Evolutionary conservation across 1,284 basidiomycete species (phyloP).

Genomic region (Cerioporus squamosus): DNA sequence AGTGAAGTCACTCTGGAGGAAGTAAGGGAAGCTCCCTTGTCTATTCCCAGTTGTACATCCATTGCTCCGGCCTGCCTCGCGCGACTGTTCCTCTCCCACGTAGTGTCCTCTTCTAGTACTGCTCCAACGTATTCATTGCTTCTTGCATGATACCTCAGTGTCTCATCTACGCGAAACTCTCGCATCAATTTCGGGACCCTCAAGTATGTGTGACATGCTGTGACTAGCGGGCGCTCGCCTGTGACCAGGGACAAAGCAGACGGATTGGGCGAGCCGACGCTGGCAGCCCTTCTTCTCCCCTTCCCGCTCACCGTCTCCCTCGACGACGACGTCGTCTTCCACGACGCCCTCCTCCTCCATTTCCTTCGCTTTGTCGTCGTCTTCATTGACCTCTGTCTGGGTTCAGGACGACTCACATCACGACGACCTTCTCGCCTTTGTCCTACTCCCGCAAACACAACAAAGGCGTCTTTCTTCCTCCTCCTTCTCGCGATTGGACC

Average conservation of each 20-base stretch:
- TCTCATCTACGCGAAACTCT: too few relatives aligned
- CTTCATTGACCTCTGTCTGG: neutral
- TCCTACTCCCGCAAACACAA: slow-evolving; percentile 6
- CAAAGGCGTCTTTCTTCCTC: slow-evolving; percentile 19
- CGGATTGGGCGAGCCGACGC: slow-evolving; percentile 27
- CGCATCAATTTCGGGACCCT: neutral
- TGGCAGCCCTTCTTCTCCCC: slow-evolving; percentile 16
- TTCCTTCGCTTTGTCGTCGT: neutral
- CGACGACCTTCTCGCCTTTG: slow-evolving; percentile 1
- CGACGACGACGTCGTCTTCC: slow-evolving; percentile 10
- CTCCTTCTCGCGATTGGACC: neutral
- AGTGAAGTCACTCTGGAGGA: too few relatives aligned
- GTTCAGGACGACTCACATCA: neutral
- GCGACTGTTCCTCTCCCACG: too few relatives aligned
- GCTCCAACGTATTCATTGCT: too few relatives aligned
- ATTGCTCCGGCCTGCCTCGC: too few relatives aligned
- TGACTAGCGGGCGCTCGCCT: neutral
- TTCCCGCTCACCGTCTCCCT: slow-evolving; percentile 15
- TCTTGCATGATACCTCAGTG: too few relatives aligned
- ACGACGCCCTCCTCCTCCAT: slow-evolving; percentile 5
- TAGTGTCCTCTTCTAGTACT: too few relatives aligned
- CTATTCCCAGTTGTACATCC: too few relatives aligned
- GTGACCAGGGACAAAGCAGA: slow-evolving; percentile 18
- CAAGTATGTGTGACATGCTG: slow-evolving; percentile 9
- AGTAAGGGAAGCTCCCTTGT: too few relatives aligned